Percentiles rank a stretch among this genome's conserved stretches.
Conservation (phyloP, 805 yeast genomes). For the Ogataea trehaloabstinens region DNA sequence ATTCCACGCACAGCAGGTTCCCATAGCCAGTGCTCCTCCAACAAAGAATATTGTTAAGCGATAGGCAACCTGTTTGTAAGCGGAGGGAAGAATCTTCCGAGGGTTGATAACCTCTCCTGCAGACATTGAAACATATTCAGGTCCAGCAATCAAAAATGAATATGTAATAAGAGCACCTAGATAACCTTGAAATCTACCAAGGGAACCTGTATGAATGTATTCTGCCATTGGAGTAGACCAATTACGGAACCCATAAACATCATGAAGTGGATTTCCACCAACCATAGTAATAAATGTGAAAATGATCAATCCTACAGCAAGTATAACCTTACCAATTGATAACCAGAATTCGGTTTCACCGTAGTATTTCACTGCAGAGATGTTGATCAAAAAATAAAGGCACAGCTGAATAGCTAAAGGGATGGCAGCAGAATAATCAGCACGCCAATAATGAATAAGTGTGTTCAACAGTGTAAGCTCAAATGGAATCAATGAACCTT, state of each 20-base stretch:
- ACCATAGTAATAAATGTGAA: constrained; percentile 48
- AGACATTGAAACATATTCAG: constrained; percentile 46
- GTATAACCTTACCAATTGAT: constrained; percentile 40
- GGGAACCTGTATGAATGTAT: constrained; percentile 38
- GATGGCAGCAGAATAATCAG: constrained; percentile 45
- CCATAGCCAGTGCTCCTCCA: constrained; percentile 48
- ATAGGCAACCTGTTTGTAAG: constrained; percentile 45
- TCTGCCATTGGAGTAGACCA: constrained; percentile 35
- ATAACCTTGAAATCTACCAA: constrained; percentile 47
- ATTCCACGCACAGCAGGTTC: constrained; percentile 42
- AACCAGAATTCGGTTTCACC: constrained; percentile 52
- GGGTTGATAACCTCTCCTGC: constrained; percentile 51
- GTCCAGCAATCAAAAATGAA: constrained; percentile 46
- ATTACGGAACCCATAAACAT: constrained; percentile 35
- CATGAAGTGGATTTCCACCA: constrained; percentile 49
- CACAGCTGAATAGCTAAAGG: constrained; percentile 42
- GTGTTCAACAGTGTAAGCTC: constrained; percentile 48
- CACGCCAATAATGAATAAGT: constrained; percentile 47
- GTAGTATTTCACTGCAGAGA: constrained; percentile 43
- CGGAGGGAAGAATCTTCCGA: constrained; percentile 44
- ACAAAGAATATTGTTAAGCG: constrained; percentile 44
- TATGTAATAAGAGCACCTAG: constrained; percentile 41
- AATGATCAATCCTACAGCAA: constrained; percentile 42
- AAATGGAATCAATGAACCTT: constrained; percentile 47
- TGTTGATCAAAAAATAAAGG: constrained; percentile 40